These are phyloP conservation scores for Lactarius evosmus DNA, from an alignment of 768 basidiomycete genomes.

Conservation along the genomic window DNA sequence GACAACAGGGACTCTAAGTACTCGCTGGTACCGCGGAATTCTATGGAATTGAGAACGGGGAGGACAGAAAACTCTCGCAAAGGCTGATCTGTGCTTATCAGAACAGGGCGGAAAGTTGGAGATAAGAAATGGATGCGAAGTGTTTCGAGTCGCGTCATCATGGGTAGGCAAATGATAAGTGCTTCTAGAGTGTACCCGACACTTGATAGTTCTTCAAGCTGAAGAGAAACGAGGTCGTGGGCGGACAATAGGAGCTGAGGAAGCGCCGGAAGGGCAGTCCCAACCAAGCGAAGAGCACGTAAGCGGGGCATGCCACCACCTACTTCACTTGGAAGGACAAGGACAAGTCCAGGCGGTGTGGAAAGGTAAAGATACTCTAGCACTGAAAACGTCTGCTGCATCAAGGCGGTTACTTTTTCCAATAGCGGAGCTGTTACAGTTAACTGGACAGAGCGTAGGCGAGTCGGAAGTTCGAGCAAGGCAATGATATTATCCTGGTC, in stretches of 20 bases:
- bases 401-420: not conserved
- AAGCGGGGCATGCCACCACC: not conserved
- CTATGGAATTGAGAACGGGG: not conserved
- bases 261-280: not conserved
- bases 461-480: not conserved
- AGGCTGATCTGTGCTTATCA: not conserved
- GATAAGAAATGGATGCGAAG: constrained; percentile 6
- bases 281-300: not conserved
- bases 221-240: not conserved
- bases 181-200: not conserved
- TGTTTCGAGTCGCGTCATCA: not conserved
- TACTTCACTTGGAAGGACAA: not conserved
- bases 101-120: not conserved
- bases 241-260: not conserved
- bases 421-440: not conserved
- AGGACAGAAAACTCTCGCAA: not conserved
- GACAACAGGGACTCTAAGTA: constrained; percentile 7
- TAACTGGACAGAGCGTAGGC: not conserved
- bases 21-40: constrained; percentile 5
- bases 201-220: constrained; percentile 5
- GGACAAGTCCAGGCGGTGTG: not conserved
- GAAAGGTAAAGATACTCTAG: not conserved
- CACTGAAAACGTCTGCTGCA: not conserved
- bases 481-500: not conserved
- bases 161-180: not conserved